Evolutionary conservation across 106 monocot species (phyloP), one percentile per base, ranked within the genome.

Genomic region (Allium sativum): DNA sequence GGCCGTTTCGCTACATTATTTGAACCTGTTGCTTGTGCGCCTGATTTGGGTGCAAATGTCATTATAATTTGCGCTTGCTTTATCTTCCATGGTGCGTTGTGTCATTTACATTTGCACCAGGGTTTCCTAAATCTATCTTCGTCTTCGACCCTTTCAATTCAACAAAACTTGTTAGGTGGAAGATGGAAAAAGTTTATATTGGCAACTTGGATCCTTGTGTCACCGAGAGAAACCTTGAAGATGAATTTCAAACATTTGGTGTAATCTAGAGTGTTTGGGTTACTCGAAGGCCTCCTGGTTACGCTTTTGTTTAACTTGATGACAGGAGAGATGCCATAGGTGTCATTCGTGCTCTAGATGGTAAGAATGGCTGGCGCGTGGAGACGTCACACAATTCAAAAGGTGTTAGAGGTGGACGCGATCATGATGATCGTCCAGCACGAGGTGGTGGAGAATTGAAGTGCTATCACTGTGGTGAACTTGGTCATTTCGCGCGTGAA

Each of bases 401-500:
- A 20, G 71, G 86, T 42, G 80, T 78, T 44, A 59, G 64, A 44
- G 68, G 90, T 66, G 61, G 75, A n/a, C 56, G 74, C 59, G 74
- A 72, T 15, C 77, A 71, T 16, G 65, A 68, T 55, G 78, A 78
- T 14, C 48, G 48, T 12, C 15, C 48, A 50, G 13, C 0, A 12
- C 13, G 48, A 12, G 84, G 95, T 55, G 82, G 95, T 58, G 78
- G 81, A 41, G 90, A 96, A 61, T 59, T 74, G 67, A 98, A 88
- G 55, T 98, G 91, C 45, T 98, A 98, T 56, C 91, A 98, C 52
- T 98, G 96, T 76, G 96, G 96, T 17, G 91, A 98, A 60, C 75
- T 87, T 53, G 91, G 96, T 50, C 96, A 98, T 52, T 98, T 98
- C 80, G 96, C 91, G 60, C 82, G 96, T 55, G 96, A 98, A 64